These are phyloP conservation scores for Mycena polygramma DNA, from an alignment of 768 basidiomycete species.

Conservation along the genomic window DNA sequence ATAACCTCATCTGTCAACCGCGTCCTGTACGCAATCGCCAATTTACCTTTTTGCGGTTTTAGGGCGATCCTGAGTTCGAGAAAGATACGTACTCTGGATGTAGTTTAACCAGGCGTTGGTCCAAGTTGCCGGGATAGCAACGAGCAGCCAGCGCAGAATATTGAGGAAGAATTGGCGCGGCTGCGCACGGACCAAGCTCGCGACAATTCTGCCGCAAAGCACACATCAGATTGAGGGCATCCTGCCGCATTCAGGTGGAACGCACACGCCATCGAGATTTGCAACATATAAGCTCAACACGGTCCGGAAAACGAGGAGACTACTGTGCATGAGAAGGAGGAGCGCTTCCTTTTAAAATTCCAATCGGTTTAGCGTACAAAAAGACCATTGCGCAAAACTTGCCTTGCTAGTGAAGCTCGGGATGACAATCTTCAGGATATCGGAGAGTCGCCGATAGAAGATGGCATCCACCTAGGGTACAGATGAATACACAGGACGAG, in stretches of 20 bases:
- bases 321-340: conserved; percentile 89
- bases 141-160: conserved; percentile 89
- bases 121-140: conserved; percentile 95
- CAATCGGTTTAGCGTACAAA: no score
- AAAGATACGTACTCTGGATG: conserved; percentile 71
- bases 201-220: conserved; percentile 78
- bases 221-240: not conserved
- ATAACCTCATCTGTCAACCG: conserved; percentile 88
- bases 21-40: conserved; percentile 90
- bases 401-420: conserved; percentile 84
- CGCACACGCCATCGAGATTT: conserved; percentile 90
- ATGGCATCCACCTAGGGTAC: conserved; percentile 67
- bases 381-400: no score
- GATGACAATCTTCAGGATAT: conserved; percentile 89
- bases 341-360: conserved; percentile 68
- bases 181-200: conserved; percentile 91
- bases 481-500: not conserved
- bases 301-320: conserved; percentile 89
- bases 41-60: conserved; percentile 56
- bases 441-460: conserved; percentile 86
- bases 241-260: conserved; percentile 17
- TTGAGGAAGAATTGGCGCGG: conserved; percentile 84
- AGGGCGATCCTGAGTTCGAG: no score
- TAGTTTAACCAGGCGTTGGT: conserved; percentile 94
- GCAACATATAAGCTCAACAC: conserved; percentile 96